Evolutionary conservation across 345 rosid genomes (phyloP), one percentile per base, ranked within the genome.

Genomic region (rapeseed (Brassica napus)): DNA sequence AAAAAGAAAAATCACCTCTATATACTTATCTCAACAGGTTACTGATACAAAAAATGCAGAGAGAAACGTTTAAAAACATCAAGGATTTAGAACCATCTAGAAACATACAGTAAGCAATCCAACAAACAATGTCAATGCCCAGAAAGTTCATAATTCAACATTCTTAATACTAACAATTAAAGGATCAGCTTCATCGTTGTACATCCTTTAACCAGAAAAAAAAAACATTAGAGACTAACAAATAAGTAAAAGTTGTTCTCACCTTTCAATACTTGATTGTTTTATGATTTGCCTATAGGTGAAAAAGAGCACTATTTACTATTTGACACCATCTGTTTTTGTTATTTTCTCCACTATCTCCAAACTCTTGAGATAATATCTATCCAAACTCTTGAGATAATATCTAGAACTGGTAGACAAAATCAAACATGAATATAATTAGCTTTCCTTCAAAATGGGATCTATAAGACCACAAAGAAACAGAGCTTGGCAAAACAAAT

Each of bases 321-420:
- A 89, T 77, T 81, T 89, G 94, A 83, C 97, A 94, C 97, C 97
- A 94, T 85, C 90, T 91, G 58, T 92, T 91, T 74, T 94, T 90
- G 88, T 94, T 94, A 94, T 94, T 76, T 94, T 94, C 91, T 94
- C 97, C 84, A 88, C 98, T 80, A 94, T 94, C 86, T 94, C 97
- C 93, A 94, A 88, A 80, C 98, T 94, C 89, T 90, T 94, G 69
- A 94, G 89, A 81, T 94, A 97, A 37, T 37, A 37, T 37, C 42
- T 37, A 37, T 94, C 97, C 93, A 94, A 88, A 80, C 98, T 94
- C 89, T 90, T 94, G 69, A 94, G 89, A 81, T 94, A 97, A 37
- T 37, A 37, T 37, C 42, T 37, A 37, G 86, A 94, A 94, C 97
- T 94, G 87, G 57, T 61, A 31, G 26, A 69, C 58, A 44, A 30